Evolutionary conservation across 768 basidiomycete species (phyloP).

Genomic region (Lactarius tabidus): DNA sequence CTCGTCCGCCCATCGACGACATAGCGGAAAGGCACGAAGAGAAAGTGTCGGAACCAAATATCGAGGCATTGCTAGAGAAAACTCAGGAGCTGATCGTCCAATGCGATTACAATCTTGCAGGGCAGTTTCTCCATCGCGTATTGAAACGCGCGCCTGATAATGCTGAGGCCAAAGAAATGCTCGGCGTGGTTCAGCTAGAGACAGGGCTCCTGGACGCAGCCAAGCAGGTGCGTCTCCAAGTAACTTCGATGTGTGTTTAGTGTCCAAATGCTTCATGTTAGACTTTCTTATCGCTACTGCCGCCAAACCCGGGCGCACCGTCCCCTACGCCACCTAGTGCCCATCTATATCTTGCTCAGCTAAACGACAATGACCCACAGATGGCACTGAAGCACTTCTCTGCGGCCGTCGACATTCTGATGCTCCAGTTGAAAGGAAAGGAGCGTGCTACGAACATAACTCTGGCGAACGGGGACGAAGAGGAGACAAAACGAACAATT

Average conservation of each 20-base stretch:
- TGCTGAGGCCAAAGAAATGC: conserved; percentile 70
- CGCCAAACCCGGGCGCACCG: conserved; percentile 58
- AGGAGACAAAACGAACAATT: conserved; percentile 60
- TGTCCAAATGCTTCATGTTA: conserved; percentile 29
- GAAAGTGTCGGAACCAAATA: conserved; percentile 37
- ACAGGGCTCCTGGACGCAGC: conserved; percentile 72
- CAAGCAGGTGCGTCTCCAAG: conserved; percentile 46
- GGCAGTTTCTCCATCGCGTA: conserved; percentile 64
- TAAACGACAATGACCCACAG: conserved; percentile 72
- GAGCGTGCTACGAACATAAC: conserved; percentile 44
- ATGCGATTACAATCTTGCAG: conserved; percentile 80
- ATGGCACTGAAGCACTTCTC: conserved; percentile 72
- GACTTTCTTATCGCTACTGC: conserved; percentile 59
- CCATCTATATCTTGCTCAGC: conserved; percentile 85
- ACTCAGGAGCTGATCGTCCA: conserved; percentile 77
- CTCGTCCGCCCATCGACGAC: conserved; percentile 27
- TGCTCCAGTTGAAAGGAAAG: conserved; percentile 70
- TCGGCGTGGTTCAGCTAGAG: conserved; percentile 77
- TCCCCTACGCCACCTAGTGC: conserved; percentile 66
- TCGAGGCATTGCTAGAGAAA: conserved; percentile 58
- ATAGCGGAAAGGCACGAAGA: conserved; percentile 32
- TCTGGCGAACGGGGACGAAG: conserved; percentile 43
- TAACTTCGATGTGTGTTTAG: not conserved
- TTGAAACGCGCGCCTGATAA: conserved; percentile 60
- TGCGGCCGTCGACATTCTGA: conserved; percentile 70